Evolutionary conservation across 352 stramenopile species (phyloP), one percentile per base, ranked within the genome.

Genomic region (Phytophthora ohioensis): DNA sequence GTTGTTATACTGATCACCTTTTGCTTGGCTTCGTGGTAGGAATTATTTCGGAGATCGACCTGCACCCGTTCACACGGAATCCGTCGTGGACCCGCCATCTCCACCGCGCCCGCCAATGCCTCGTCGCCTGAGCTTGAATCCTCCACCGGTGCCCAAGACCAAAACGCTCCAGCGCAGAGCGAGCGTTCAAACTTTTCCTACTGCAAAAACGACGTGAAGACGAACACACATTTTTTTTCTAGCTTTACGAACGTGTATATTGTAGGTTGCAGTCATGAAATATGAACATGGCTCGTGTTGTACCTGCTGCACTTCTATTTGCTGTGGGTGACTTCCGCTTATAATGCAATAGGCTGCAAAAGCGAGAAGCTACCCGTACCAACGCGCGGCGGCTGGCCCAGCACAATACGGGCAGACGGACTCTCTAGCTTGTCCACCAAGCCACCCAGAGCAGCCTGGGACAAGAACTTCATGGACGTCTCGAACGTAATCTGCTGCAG

Each of bases 401-500:
- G 73, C 34, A 99, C 97, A 70, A 99, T 92, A 31, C 97, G 97
- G 17, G 95, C 93, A 64, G 96, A 99, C 32, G 97, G 95, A 63
- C 90, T 97, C 65, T 97, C 90, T 48, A 99, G 84, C 46, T 87
- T 75, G 73, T 99, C 97, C 59, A 82, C 86, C 12, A 95, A 73
- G 30, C 90, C 88, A 52, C 93, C 88, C 12, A 99, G 69, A 46
- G 98, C 97, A 27, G 98, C 97, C 61, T 99, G 84, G 9, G 96
- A 98, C 62, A 99, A 84, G 79, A 99, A 99, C 41, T 98, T 96
- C 68, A 98, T 98, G 31, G 98, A 99, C 41, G 98, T 99, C 85
- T 99, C 98, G 81, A 99, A 99, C 80, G 97, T 99, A 91, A 99
- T 99, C 82, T 99, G 97, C 73, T 99, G 89, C 73, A 99, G 98